Evolutionary conservation across 2,329 filamentous ascomycete genomes (phyloP), one percentile per base, ranked within the genome.

Genomic region (Talaromyces albobiverticillius): DNA sequence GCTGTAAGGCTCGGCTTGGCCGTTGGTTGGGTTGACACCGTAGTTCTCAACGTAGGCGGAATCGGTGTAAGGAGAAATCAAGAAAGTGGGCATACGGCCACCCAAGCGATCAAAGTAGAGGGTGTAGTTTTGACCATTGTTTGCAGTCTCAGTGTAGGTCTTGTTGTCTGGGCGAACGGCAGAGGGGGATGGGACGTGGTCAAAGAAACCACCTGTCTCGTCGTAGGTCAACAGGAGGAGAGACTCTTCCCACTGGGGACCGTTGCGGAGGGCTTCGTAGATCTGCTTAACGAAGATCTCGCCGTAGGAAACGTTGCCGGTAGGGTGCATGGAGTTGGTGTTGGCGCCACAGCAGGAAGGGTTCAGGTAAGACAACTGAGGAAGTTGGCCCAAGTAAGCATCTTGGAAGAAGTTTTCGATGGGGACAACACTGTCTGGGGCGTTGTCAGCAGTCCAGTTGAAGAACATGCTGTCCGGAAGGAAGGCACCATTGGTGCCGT

Each of bases 261-360:
- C 59, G 32, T 64, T 60, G 55, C 69, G 69, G 42, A 71, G 46
- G 29, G 69, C 61, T 20, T 71, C 69, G 54, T 71, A 71, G 56
- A 71, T 59, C 47, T 70, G 61, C 62, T 71, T 71, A 45, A 71
- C 60, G 16, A 73, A 63, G 40, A 63, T 62, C 57, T 71, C 66
- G 31, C 69, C 69, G 53, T 64, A 67, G 18, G 67, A 70, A 52
- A 71, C 61, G 53, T 67, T 65, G 22, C 69, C 68, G 18, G 57
- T 60, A 23, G 67, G 48, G 67, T 67, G 64, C 62, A 67, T 66
- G 26, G 64, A 67, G 57, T 61, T 64, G 32, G 64, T 73, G 51
- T 67, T 68, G 5, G 62, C 58, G 23, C 68, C 70, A 51, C 71
- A 74, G 69, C 71, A 74, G 45, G 68, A 69, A 3, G 71, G 71